Conservation (phyloP, 257 asterid genomes). For the Pogostemon cablin region DNA sequence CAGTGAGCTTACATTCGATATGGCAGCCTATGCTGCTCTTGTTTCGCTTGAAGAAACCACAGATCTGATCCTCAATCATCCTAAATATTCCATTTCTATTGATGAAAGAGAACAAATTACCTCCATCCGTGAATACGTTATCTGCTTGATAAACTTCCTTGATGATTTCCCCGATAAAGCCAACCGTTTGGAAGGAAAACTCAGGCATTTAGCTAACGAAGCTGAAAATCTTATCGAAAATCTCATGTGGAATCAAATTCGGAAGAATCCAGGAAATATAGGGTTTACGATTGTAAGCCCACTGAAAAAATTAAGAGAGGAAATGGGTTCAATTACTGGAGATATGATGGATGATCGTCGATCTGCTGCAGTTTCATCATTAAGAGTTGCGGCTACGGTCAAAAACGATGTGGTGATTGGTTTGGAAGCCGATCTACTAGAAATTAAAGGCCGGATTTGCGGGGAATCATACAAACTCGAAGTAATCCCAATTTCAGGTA, state of each 20-base stretch:
- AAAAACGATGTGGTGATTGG: background rate
- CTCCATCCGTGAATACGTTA: background rate
- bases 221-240: background rate
- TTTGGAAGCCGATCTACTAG: constrained; percentile 1
- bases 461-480: constrained; percentile 21
- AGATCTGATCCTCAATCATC: background rate
- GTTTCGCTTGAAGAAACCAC: constrained; percentile 25
- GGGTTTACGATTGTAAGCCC: background rate
- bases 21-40: constrained; percentile 30
- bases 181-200: background rate
- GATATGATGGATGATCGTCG: background rate
- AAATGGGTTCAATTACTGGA: background rate
- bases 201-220: background rate
- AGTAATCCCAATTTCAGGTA: constrained; percentile 21
- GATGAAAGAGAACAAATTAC: background rate
- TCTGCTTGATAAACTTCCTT: background rate
- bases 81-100: background rate
- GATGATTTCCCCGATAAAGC: background rate
- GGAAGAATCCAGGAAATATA: background rate
- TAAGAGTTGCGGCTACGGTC: background rate
- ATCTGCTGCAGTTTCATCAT: background rate
- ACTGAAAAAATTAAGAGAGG: background rate
- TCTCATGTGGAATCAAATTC: background rate
- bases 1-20: no score
- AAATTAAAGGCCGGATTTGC: constrained; percentile 17